These are phyloP conservation scores for Amphicarpaea edgeworthii DNA, from an alignment of 306 rosid genomes.

Conservation along the genomic window DNA sequence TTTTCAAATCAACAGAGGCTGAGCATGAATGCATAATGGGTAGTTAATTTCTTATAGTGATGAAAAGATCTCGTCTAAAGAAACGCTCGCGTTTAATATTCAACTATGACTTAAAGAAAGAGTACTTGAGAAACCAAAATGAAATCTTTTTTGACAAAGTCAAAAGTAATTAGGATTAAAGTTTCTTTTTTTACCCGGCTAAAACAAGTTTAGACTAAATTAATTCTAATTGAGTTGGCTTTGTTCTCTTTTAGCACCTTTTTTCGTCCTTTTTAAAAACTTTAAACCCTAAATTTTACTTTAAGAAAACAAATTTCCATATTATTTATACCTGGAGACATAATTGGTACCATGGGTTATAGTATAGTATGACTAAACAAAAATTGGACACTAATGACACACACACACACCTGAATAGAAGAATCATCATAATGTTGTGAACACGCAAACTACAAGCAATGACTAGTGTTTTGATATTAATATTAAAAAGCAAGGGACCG, in stretches of 20 bases:
- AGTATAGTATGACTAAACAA: constrained; percentile 21
- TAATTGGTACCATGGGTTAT: background rate
- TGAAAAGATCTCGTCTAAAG: background rate
- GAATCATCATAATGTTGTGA: constrained; percentile 50
- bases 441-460: constrained; percentile 53
- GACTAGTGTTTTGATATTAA: constrained; percentile 39
- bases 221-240: background rate
- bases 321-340: background rate
- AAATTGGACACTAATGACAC: constrained; percentile 42
- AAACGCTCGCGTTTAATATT: background rate
- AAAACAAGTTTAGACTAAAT: background rate
- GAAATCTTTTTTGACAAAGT: background rate
- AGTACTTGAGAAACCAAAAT: background rate
- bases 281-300: background rate
- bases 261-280: background rate
- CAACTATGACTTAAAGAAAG: background rate
- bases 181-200: background rate
- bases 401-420: constrained; percentile 45
- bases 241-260: background rate
- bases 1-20: background rate
- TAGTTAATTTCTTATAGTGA: background rate
- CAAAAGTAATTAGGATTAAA: constrained; percentile 14
- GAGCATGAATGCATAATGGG: background rate
- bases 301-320: background rate
- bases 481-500: constrained; percentile 44